Conservation (phyloP, 2,329 filamentous ascomycete genomes). For the Cladosporium austrohemisphaericum region DNA sequence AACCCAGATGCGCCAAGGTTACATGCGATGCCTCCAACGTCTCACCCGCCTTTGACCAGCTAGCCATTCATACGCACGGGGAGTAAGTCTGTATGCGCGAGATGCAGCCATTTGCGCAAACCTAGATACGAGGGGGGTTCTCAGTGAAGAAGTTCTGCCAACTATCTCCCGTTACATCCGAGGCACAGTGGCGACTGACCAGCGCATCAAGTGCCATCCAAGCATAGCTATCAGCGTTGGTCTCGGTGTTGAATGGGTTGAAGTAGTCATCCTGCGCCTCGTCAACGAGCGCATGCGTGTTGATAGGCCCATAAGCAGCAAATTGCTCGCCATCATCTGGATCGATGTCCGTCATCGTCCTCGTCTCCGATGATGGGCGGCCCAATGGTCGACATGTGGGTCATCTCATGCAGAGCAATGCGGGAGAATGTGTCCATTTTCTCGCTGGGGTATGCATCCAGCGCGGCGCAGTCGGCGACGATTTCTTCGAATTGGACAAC, state of each 20-base stretch:
- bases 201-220: slow-evolving; percentile 18
- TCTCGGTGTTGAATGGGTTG: slow-evolving; percentile 14
- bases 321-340: slow-evolving; percentile 8
- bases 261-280: background rate
- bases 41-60: too few relatives aligned
- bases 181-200: background rate
- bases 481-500: background rate
- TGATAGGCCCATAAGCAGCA: slow-evolving; percentile 18
- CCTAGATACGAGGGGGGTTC: slow-evolving; percentile 4
- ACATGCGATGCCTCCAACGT: too few relatives aligned
- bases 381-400: slow-evolving; percentile 20
- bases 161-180: background rate
- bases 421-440: slow-evolving; percentile 21
- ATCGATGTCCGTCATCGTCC: background rate
- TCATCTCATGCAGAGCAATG: slow-evolving; percentile 20
- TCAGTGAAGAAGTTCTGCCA: slow-evolving; percentile 10
- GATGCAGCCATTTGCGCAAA: too few relatives aligned
- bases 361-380: slow-evolving; percentile 15
- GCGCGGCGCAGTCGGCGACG: slow-evolving; percentile 13
- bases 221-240: slow-evolving; percentile 22
- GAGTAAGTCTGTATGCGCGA: too few relatives aligned
- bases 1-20: too few relatives aligned
- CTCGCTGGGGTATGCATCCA: slow-evolving; percentile 19
- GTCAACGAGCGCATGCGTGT: slow-evolving; percentile 19
- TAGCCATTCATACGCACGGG: too few relatives aligned